Evolutionary conservation across 1,284 basidiomycete genomes (phyloP), one percentile per base, ranked within the genome.

Genomic region (Ceratobasidium sp.): DNA sequence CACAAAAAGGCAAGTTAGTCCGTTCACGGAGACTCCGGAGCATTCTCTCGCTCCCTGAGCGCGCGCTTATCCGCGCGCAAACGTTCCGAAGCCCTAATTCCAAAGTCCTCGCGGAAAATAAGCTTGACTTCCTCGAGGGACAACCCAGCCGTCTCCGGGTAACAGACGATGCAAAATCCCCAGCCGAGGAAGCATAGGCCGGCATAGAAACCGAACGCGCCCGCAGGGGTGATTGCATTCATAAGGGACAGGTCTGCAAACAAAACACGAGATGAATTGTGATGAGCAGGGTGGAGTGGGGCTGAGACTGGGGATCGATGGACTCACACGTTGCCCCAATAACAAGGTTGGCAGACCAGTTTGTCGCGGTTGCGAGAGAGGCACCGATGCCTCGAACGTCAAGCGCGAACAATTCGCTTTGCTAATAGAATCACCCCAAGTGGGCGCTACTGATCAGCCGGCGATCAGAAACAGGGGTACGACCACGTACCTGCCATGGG

Each of bases 361-460:
- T 94, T 38, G 87, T 90, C 2, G 91, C 89, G 0, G 92, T 94
- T n/a, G 89, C 85, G 74, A 94, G 84, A 1, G 90, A 91, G 13
- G 91, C 91, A 26, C 93, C 93, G 58, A 95, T 87, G 1, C 93
- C 93, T 70, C 93, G 88, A 8, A 94, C 92, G 83, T 93, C 91
- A 32, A 93, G 85, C 9, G 84, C 85, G 81, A 94, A 94, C 30
- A 95, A 85, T 79, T 95, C 93, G 74, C 92, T 92, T 79, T 95
- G 93, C 66, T 69, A 16, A 21, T 28, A 28, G 66, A 38, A 69
- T 23, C 7, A 21, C 35, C 35, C 52, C 30, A 41, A 69, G 43
- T 58, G 16, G 55, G 32, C 55, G 55, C 43, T 23, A 41, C 26
- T 7, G 47, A 18, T 47, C 62, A 50, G 62, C 43, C n/a, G 57